phyloP scores from a whole-genome alignment of 176 grass and related monocot genomes.

The Raddia distichophylla region DNA sequence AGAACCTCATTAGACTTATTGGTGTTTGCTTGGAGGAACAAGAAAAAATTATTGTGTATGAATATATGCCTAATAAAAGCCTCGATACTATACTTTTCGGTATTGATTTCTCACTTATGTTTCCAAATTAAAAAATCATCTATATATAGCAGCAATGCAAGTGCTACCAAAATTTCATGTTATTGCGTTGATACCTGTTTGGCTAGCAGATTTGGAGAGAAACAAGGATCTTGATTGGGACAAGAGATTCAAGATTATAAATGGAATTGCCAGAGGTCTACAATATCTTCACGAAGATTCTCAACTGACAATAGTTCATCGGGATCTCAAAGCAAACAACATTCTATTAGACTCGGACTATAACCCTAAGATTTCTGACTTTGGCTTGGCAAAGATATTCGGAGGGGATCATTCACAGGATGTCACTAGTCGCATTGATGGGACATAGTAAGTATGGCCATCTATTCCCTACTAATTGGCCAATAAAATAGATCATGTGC shows the following conservation, averaged over 20 bases:
- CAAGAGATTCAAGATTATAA: slow-evolving; percentile 33
- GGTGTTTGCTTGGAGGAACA: slow-evolving; percentile 40
- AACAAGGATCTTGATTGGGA: slow-evolving; percentile 32
- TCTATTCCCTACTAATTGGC: too few species aligned
- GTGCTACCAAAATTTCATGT: not conserved
- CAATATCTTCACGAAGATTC: slow-evolving; percentile 64
- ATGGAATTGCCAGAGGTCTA: slow-evolving; percentile 50
- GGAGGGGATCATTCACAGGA: slow-evolving; percentile 36
- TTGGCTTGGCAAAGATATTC: slow-evolving; percentile 52
- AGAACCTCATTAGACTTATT: slow-evolving; percentile 36
- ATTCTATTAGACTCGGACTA: slow-evolving; percentile 15
- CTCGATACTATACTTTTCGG: slow-evolving; percentile 45
- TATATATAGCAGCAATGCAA: not conserved
- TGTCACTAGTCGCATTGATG: slow-evolving; percentile 40
- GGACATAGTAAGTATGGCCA: slow-evolving; percentile 55
- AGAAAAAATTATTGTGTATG: slow-evolving; percentile 43
- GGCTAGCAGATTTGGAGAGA: slow-evolving; percentile 25
- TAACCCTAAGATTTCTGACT: slow-evolving; percentile 58
- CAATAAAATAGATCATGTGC: not conserved
- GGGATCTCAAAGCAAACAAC: slow-evolving; percentile 27
- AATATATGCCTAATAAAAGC: slow-evolving; percentile 48
- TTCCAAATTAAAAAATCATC: not conserved
- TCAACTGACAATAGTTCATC: slow-evolving; percentile 43
- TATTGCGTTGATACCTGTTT: not conserved
- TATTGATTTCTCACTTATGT: not conserved